Evolutionary conservation across 2,329 filamentous ascomycete genomes (phyloP), one percentile per base, ranked within the genome.

Genomic region (Eutypella sp.): DNA sequence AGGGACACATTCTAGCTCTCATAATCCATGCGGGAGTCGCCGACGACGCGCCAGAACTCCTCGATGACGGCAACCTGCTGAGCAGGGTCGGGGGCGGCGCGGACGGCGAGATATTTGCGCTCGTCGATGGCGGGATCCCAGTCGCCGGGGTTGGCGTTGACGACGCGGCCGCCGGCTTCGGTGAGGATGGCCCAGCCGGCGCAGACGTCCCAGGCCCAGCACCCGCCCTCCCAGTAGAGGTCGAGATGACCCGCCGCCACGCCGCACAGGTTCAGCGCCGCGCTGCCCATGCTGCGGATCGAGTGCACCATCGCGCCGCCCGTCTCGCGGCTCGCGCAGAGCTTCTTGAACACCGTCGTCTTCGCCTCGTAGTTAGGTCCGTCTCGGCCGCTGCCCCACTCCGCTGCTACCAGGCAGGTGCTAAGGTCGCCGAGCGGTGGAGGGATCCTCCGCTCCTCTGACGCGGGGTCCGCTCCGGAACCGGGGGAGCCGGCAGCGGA

Each of bases 121-220:
- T 70, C 70, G 56, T 85, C 82, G 44, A 86, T 61, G 44, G 68
- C 67, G 2, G 76, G 71, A n/a, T 79, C 66, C 87, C 86, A 91
- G 45, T 78, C 76, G 0, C 85, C 87, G 0, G 85, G 82, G 61
- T 91, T 90, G 4, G 82, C 85, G 60, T 84, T 76, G 7, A 77
- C 85, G 71, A 92, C 80, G 42, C 79, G 70, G 0, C 87, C 87
- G 0, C 87, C 88, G 0, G 87, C 85, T 70, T 92, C 87, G 24
- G 71, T 69, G 22, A 92, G 68, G 49, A 92, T 84, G 47, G 84
- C 81, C 87, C 87, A 91, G 0, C 83, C 87, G 5, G 88, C 88
- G 60, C 85, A 88, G 2, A 92, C 87, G 63, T 92, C 87, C 87
- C 87, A 92, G 2, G 87, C 85, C 79, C 86, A 92, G 65, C 85